Evolutionary conservation across 352 stramenopile genomes (phyloP).

Genomic region (Ophiocytium majus): DNA sequence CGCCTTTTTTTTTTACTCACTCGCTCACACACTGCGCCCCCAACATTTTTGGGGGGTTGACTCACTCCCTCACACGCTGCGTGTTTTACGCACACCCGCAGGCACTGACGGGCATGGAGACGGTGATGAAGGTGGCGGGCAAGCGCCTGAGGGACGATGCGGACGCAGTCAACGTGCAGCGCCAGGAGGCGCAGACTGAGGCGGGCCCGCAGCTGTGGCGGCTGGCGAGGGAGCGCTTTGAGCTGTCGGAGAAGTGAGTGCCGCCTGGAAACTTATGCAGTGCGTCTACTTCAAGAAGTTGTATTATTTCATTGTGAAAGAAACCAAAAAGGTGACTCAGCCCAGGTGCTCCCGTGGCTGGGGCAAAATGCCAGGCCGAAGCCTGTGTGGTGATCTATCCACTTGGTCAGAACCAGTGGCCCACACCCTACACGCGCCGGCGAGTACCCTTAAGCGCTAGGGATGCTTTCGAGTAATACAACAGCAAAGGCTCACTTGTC

Average conservation of each 20-base stretch:
- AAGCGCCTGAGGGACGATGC: constrained; percentile 38
- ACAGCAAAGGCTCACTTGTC: too few species aligned
- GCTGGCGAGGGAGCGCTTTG: constrained; percentile 24
- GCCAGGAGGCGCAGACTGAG: constrained; percentile 35
- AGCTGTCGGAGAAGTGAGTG: constrained; percentile 40
- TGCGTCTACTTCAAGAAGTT: background rate
- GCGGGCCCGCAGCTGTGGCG: constrained; percentile 34
- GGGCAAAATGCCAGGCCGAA: too few species aligned
- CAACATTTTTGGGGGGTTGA: background rate
- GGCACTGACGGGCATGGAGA: constrained; percentile 3
- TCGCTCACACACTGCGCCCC: background rate
- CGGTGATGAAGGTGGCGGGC: background rate
- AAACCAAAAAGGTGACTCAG: too few species aligned
- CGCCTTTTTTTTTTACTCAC: background rate
- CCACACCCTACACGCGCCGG: too few species aligned
- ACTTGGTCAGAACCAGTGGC: too few species aligned
- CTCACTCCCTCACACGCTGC: background rate
- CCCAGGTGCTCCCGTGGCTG: too few species aligned
- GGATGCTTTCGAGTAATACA: too few species aligned
- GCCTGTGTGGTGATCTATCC: too few species aligned
- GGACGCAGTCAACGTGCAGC: constrained; percentile 36
- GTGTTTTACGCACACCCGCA: background rate
- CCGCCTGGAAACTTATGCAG: background rate
- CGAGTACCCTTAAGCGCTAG: too few species aligned
- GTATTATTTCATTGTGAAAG: too few species aligned